A percentile compares a stretch with the other conserved stretches of the same genome.
Conservation (phyloP, 2,329 filamentous ascomycete genomes). For the Penicillium sp. region DNA sequence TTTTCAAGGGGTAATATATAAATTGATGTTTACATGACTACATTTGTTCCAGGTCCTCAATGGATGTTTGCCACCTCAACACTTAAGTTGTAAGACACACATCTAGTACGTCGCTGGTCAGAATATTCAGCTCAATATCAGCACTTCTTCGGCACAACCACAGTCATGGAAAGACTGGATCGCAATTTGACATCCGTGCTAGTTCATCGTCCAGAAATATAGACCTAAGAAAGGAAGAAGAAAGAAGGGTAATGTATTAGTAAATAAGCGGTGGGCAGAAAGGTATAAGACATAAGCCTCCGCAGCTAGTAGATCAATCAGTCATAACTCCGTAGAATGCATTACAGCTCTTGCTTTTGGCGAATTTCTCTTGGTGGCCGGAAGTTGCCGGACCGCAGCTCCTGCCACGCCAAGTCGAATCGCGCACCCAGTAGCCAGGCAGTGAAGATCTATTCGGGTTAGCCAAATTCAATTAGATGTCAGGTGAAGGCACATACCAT, state of each 20-base stretch:
- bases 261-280: too few species aligned
- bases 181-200: slow-evolving; percentile 99
- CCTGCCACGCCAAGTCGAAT: slow-evolving; percentile 61
- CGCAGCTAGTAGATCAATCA: too few species aligned
- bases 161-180: slow-evolving; percentile 71
- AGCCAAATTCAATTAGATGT: too few species aligned
- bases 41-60: slow-evolving; percentile 48
- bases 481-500: too few species aligned
- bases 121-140: slow-evolving; percentile 51
- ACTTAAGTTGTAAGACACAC: slow-evolving; percentile 30
- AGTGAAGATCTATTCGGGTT: too few species aligned
- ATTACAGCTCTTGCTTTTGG: too few species aligned
- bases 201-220: too few species aligned
- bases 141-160: slow-evolving; percentile 99
- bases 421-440: slow-evolving; percentile 75
- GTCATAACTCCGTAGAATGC: slow-evolving; percentile 27
- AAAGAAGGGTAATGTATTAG: slow-evolving; percentile 25
- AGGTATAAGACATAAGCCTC: too few species aligned
- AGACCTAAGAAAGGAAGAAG: too few species aligned
- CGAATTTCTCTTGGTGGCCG: slow-evolving; percentile 27
- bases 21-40: too few species aligned
- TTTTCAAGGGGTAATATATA: too few species aligned
- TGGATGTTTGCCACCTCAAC: slow-evolving; percentile 38
- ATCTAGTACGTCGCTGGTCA: slow-evolving; percentile 39
- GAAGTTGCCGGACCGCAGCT: slow-evolving; percentile 46